A percentile compares a stretch with the other conserved stretches of the same genome.
Conservation (phyloP, 2,329 filamentous ascomycete species). For the Tolypocladium inflatum region DNA sequence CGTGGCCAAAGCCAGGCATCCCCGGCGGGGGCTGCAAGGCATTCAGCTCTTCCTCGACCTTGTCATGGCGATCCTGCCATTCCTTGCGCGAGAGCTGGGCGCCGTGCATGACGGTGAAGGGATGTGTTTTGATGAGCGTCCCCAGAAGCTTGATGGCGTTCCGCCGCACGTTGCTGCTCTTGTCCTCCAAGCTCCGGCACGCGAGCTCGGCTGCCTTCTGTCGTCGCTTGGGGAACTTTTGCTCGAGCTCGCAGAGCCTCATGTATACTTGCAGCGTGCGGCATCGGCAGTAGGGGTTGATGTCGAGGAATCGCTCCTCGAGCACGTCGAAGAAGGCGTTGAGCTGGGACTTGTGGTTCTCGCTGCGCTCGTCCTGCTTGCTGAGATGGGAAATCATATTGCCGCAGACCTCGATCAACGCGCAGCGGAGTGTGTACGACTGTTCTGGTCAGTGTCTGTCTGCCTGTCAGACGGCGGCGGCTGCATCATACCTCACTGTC, state of each 20-base stretch:
- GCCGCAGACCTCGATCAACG: conserved; percentile 92
- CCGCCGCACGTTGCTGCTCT: conserved; percentile 91
- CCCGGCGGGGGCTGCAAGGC: conserved; percentile 74
- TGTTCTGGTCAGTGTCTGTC: conserved; percentile 23
- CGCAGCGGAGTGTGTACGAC: conserved; percentile 88
- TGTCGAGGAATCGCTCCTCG: conserved; percentile 89
- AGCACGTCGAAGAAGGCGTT: conserved; percentile 96
- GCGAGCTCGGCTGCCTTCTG: conserved; percentile 83
- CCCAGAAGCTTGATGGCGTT: conserved; percentile 92
- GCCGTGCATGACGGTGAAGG: conserved; percentile 85
- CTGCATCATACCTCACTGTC: conserved; percentile 66
- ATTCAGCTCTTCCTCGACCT: conserved; percentile 73
- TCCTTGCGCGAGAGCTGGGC: conserved; percentile 77
- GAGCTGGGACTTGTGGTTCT: conserved; percentile 90
- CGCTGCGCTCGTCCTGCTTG: conserved; percentile 81
- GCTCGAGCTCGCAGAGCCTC: conserved; percentile 86
- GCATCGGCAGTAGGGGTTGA: conserved; percentile 93
- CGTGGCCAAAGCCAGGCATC: conserved; percentile 49
- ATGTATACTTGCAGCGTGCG: conserved; percentile 88
- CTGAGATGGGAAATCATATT: conserved; percentile 89
- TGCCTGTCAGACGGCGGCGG: neutral
- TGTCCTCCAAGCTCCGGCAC: conserved; percentile 84
- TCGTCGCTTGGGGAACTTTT: conserved; percentile 87
- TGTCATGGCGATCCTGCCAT: conserved; percentile 74
- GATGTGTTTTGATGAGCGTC: conserved; percentile 84